Conservation (phyloP, 352 stramenopile species). For the Phytophthora pinifolia region DNA sequence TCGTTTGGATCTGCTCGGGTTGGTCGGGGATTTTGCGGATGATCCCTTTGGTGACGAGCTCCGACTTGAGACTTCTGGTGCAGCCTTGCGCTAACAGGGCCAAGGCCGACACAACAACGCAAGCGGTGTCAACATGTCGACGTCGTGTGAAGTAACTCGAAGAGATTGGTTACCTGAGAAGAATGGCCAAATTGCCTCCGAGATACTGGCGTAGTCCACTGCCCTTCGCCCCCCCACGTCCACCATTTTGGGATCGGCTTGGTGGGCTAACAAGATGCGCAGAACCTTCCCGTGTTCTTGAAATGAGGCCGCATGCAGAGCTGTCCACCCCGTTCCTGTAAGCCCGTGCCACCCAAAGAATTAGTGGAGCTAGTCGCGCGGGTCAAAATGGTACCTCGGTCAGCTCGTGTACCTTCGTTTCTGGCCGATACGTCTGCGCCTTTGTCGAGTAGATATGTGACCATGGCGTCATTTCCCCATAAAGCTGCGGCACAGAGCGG, state of each 20-base stretch:
- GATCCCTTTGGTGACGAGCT: constrained; percentile 60
- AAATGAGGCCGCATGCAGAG: constrained; percentile 63
- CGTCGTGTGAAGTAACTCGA: background rate
- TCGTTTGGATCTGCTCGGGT: constrained; percentile 36
- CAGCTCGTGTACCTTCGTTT: constrained; percentile 49
- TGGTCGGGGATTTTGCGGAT: constrained; percentile 66
- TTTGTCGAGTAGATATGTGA: constrained; percentile 57
- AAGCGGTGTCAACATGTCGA: background rate
- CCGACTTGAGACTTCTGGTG: constrained; percentile 51
- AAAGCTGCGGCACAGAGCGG: constrained; percentile 58
- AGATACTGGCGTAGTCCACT: constrained; percentile 74
- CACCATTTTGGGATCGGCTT: constrained; percentile 43
- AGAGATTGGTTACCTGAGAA: constrained; percentile 41
- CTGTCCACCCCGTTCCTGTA: constrained; percentile 62
- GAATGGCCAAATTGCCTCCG: constrained; percentile 70
- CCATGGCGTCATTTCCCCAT: constrained; percentile 70
- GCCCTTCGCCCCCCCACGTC: constrained; percentile 50
- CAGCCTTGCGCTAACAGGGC: constrained; percentile 41
- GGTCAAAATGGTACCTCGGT: background rate
- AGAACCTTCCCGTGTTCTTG: constrained; percentile 72
- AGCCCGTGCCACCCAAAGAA: background rate
- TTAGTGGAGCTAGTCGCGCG: background rate
- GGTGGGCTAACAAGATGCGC: constrained; percentile 47
- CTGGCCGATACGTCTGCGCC: constrained; percentile 46
- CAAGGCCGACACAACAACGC: background rate